Conservation (phyloP, 352 stramenopile genomes). For the Globisporangium nagaii region DNA sequence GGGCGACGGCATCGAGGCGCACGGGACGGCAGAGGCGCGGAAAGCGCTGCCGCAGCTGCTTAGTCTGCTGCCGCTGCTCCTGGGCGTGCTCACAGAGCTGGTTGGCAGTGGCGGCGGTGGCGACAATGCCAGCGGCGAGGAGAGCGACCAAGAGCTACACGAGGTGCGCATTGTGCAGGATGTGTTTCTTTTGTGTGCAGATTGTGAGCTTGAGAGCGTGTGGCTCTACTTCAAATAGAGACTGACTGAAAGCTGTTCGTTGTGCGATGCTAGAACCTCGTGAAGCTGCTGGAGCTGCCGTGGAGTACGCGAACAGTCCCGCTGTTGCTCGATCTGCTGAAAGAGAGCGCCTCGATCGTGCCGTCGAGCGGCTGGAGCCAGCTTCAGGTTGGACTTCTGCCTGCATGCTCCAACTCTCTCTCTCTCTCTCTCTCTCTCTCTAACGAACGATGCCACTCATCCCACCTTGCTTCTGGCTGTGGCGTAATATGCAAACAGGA, state of each 20-base stretch:
- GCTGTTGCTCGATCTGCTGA: constrained; percentile 53
- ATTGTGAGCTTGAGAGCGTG: background rate
- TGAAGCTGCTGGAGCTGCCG: constrained; percentile 57
- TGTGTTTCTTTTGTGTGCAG: background rate
- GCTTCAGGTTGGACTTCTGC: constrained; percentile 36
- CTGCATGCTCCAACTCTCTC: background rate
- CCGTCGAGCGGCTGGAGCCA: constrained; percentile 38
- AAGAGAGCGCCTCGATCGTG: constrained; percentile 41
- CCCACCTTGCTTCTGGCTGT: too few species aligned
- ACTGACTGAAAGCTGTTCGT: background rate
- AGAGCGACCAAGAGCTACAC: constrained; percentile 11
- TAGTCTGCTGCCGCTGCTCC: constrained; percentile 46
- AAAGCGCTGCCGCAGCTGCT: constrained; percentile 61
- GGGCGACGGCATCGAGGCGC: constrained; percentile 29
- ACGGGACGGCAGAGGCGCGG: constrained; percentile 2
- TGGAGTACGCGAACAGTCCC: constrained; percentile 50
- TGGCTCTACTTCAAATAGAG: background rate
- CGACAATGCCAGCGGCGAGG: background rate
- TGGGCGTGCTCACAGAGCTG: constrained; percentile 38
- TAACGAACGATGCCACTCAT: background rate
- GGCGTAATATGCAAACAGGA: constrained; percentile 28
- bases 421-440: background rate
- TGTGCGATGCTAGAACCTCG: constrained; percentile 29
- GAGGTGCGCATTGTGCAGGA: constrained; percentile 17
- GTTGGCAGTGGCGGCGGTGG: background rate